Percentiles rank a stretch among this genome's conserved stretches.
Conservation (phyloP, 148 eudicot species). For the Simmondsia chinensis region DNA sequence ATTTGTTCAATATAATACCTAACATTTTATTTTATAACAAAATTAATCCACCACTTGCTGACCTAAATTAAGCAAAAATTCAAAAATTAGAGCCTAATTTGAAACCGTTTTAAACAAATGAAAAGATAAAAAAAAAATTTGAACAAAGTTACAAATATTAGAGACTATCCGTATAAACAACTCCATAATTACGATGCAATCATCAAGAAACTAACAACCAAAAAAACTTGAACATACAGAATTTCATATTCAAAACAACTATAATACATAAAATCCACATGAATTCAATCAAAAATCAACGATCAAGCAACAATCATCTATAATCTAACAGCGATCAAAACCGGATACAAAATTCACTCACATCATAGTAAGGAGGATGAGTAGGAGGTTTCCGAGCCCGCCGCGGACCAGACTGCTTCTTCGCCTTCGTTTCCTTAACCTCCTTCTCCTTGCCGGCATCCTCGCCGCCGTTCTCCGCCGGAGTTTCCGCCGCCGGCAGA, state of each 20-base stretch:
- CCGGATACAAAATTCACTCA: background rate
- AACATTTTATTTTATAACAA: too few species aligned
- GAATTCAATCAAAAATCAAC: background rate
- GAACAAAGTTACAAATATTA: too few species aligned
- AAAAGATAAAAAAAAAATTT: too few species aligned
- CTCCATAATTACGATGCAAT: too few species aligned
- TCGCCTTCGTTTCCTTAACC: slow-evolving; percentile 19
- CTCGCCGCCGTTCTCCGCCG: slow-evolving; percentile 15
- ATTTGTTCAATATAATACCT: too few species aligned
- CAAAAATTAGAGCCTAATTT: too few species aligned
- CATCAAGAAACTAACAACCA: too few species aligned
- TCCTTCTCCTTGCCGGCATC: slow-evolving; percentile 17
- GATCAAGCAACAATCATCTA: background rate
- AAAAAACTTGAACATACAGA: background rate
- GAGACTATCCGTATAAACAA: too few species aligned
- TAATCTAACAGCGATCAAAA: background rate
- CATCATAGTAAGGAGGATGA: slow-evolving; percentile 55
- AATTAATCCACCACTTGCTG: too few species aligned
- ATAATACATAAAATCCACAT: too few species aligned
- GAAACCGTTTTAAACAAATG: too few species aligned
- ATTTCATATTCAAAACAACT: background rate
- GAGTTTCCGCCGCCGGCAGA: slow-evolving; percentile 14
- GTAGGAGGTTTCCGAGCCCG: slow-evolving; percentile 19
- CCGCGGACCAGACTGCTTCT: slow-evolving; percentile 20
- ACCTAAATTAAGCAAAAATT: too few species aligned